phyloP scores from a whole-genome alignment of 2,329 filamentous ascomycete genomes.

The Arthroderma uncinatum region DNA sequence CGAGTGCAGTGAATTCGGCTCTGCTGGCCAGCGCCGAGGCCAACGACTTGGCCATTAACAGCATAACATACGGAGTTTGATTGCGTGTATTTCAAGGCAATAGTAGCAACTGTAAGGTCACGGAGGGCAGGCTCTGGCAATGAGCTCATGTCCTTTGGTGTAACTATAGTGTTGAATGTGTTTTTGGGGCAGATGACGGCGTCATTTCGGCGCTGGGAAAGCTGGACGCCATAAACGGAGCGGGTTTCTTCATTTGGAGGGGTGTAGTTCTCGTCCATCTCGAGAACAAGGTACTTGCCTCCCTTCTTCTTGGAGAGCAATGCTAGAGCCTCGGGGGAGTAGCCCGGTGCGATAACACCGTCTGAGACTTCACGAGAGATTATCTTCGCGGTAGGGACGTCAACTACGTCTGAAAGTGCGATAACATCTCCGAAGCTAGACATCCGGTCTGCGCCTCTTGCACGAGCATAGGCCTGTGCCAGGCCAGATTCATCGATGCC shows the following conservation, averaged over 20 bases:
- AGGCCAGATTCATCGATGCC: constrained; percentile 76
- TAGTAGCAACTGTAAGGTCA: constrained; percentile 88
- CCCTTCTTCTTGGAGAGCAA: constrained; percentile 97
- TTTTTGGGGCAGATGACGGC: constrained; percentile 66
- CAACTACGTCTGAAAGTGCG: constrained; percentile 80
- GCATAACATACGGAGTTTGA: constrained; percentile 99
- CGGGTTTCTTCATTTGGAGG: constrained; percentile 66
- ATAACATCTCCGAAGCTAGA: constrained; percentile 97
- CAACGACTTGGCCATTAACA: constrained; percentile 82
- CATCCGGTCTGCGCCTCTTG: constrained; percentile 94
- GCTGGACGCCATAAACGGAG: constrained; percentile 78
- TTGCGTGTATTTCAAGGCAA: constrained; percentile 96
- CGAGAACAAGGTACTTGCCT: constrained; percentile 87
- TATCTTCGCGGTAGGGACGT: constrained; percentile 89
- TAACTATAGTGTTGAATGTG: constrained; percentile 76
- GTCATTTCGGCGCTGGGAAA: constrained; percentile 89
- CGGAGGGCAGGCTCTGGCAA: constrained; percentile 73
- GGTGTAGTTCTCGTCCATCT: constrained; percentile 82
- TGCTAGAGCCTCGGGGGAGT: constrained; percentile 71
- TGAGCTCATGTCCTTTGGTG: constrained; percentile 62
- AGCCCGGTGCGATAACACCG: constrained; percentile 85
- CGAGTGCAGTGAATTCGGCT: constrained; percentile 97
- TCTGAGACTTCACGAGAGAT: constrained; percentile 97
- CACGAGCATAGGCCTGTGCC: constrained; percentile 90
- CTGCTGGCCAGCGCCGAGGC: constrained; percentile 91